These are phyloP conservation scores for Boletus subcaerulescens DNA, from an alignment of 768 basidiomycete species.

Conservation along the genomic window DNA sequence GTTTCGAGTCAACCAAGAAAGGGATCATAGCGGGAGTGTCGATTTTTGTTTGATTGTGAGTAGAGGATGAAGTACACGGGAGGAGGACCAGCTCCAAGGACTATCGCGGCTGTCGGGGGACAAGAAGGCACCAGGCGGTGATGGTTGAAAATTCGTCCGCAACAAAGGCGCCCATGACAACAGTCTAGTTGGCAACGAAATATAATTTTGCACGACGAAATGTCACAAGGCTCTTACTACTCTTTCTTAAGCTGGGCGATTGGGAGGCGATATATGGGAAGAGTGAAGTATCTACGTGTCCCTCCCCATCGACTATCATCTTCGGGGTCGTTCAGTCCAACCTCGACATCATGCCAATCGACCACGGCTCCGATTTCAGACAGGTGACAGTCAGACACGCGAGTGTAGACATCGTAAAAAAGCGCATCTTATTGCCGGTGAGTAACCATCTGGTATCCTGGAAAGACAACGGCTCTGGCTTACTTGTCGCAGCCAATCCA, in stretches of 20 bases:
- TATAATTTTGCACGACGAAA: no score
- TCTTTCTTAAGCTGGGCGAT: constrained; percentile 36
- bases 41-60: not conserved
- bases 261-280: constrained; percentile 74
- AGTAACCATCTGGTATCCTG: not conserved
- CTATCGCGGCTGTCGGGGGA: not conserved
- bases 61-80: not conserved
- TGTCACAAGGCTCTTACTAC: not conserved
- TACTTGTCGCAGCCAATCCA: constrained; percentile 92
- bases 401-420: constrained; percentile 91
- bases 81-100: constrained; percentile 23
- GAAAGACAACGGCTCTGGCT: constrained; percentile 26
- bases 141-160: not conserved
- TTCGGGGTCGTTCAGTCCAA: constrained; percentile 42
- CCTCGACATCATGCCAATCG: constrained; percentile 79
- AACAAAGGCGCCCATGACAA: constrained; percentile 9
- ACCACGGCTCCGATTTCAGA: constrained; percentile 77
- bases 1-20: constrained; percentile 8
- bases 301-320: constrained; percentile 70
- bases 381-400: constrained; percentile 81
- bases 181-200: constrained; percentile 12
- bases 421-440: constrained; percentile 56
- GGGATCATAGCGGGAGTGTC: constrained; percentile 12
- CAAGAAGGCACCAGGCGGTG: not conserved
- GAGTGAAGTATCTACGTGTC: constrained; percentile 70